A percentile compares a stretch with the other conserved stretches of the same genome.
Evolutionary conservation across 352 stramenopile species (phyloP).

Genomic region (Globisporangium parvum): DNA sequence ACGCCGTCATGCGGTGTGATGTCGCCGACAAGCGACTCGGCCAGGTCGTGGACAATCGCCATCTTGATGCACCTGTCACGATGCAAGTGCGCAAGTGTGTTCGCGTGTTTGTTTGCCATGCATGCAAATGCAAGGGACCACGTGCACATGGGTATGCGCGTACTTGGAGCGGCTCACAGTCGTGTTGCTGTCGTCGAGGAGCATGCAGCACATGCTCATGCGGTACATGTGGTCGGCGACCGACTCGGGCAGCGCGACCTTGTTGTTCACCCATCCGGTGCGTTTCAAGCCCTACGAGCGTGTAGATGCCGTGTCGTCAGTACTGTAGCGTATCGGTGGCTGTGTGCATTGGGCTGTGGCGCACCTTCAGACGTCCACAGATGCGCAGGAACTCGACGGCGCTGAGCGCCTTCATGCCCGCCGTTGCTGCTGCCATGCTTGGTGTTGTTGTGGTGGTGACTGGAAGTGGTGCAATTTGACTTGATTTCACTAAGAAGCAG

Average conservation of each 20-base stretch:
- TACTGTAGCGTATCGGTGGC: background rate
- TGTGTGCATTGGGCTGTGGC: no score
- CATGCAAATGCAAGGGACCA: constrained; percentile 2
- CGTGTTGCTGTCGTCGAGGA: constrained; percentile 72
- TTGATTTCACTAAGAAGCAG: background rate
- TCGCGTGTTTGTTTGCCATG: background rate
- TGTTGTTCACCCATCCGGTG: constrained; percentile 91
- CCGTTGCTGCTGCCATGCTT: constrained; percentile 29
- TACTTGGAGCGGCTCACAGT: constrained; percentile 64
- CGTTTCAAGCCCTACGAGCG: constrained; percentile 73
- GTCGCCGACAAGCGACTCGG: constrained; percentile 90
- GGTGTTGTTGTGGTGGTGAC: background rate
- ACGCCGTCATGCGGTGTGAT: constrained; percentile 92
- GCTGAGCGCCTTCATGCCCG: constrained; percentile 52
- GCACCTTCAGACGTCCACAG: constrained; percentile 70
- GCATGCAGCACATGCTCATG: constrained; percentile 89
- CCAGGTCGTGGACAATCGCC: constrained; percentile 91
- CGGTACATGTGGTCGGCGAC: constrained; percentile 94
- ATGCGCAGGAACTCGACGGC: constrained; percentile 80
- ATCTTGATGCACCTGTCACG: constrained; percentile 81
- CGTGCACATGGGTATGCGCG: constrained; percentile 7
- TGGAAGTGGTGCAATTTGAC: background rate
- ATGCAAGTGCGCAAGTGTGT: background rate
- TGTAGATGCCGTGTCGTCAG: background rate
- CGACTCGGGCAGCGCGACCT: constrained; percentile 84